Evolutionary conservation across 192 early-diverging fungal species (phyloP), one percentile per base, ranked within the genome.

Genomic region (Geranomyces variabilis): DNA sequence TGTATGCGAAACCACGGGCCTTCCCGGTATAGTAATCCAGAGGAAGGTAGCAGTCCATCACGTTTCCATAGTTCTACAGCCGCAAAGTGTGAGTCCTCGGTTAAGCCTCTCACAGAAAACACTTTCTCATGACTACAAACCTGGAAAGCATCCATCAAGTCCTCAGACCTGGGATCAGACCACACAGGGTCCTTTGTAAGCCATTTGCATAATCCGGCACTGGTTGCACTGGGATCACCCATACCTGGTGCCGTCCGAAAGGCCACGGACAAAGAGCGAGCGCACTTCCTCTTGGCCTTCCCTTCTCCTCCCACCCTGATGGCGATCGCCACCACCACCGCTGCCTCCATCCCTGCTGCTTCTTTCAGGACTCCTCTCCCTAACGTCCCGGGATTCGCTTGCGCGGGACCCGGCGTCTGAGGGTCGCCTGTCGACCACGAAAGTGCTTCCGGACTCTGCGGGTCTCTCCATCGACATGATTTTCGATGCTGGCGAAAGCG

Each of bases 21-120:
- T 71, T 66, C 7, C 67, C 63, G 46, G 61, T 72, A 74, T 79
- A 81, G 65, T 72, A 84, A 67, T 84, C 82, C 64, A 65, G 67
- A 6, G 82, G 82, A 21, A 84, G 74, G 73, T 84, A 84, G 45
- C 82, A 79, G 67, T 83, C 81, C 57, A 55, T 78, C 1, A 83
- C 81, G 26, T 33, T 64, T 34, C 81, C 81, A 43, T 83, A 83
- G 0, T 30, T 78, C 68, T 81, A 69, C 30, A 80, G 75, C 1
- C 73, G 67, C 15, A 45, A 69, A 14, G 12, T n/a, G 29, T 29
- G 8, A 65, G 21, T 33, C 17, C 13, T n/a, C n/a, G n/a, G n/a
- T n/a, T n/a, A n/a, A n/a, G n/a, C n/a, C n/a, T n/a, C 24, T 17
- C 15, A 13, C 4, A 22, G 0, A 17, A 24, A 1, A 45, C n/a